Percentiles rank a stretch among this genome's conserved stretches.
Conservation (phyloP, 768 basidiomycete species). For the Nevesoporus exiguus region DNA sequence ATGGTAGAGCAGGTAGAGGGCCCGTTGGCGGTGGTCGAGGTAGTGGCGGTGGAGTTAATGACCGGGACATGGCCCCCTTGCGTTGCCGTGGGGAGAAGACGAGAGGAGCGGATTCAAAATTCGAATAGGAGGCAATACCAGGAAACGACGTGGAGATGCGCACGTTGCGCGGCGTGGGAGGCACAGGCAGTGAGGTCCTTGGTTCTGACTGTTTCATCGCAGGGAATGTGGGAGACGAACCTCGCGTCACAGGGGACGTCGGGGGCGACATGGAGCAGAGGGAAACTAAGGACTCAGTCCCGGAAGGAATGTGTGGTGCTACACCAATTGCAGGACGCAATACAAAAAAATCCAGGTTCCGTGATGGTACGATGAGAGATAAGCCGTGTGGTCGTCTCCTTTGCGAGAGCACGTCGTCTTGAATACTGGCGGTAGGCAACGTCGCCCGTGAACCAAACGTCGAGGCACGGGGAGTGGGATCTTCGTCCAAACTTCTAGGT, state of each 20-base stretch:
- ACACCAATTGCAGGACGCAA: conserved; percentile 23
- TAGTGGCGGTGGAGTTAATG: conserved; percentile 24
- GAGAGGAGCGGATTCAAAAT: conserved; percentile 21
- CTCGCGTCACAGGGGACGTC: conserved; percentile 4
- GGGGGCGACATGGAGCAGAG: conserved; percentile 12
- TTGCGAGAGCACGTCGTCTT: neutral
- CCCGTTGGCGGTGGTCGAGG: conserved; percentile 28
- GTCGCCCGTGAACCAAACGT: conserved; percentile 13
- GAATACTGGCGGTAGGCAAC: neutral
- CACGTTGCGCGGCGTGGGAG: conserved; percentile 5
- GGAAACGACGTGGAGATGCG: conserved; percentile 2
- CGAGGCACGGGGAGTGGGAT: conserved; percentile 25
- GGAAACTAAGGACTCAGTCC: conserved; percentile 12
- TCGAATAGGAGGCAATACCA: conserved; percentile 1
- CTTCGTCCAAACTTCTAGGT: conserved; percentile 12
- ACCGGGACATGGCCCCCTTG: conserved; percentile 25
- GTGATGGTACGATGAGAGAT: conserved; percentile 16
- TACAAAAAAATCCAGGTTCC: neutral
- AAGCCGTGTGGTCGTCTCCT: conserved; percentile 13
- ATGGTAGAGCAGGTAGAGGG: conserved; percentile 30
- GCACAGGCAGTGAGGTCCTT: neutral
- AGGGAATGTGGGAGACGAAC: conserved; percentile 3
- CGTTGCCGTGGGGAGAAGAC: conserved; percentile 17
- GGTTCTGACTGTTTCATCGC: neutral
- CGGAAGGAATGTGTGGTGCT: conserved; percentile 21